These are phyloP conservation scores for Flaveria sonorensis DNA, from an alignment of 129 eudicot genomes.

Conservation along the genomic window DNA sequence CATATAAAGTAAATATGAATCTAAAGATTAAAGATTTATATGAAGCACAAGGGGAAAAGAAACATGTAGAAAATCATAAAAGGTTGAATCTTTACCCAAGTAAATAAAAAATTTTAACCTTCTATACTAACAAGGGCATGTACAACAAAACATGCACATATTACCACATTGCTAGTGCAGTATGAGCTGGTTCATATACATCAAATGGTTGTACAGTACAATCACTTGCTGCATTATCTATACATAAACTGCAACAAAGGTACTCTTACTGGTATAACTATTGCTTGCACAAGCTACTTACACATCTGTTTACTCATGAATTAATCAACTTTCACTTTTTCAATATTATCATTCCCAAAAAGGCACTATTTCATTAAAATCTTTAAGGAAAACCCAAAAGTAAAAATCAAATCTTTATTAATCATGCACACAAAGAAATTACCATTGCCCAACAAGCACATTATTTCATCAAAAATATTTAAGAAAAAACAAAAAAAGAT, in stretches of 20 bases:
- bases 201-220: constrained; percentile 23
- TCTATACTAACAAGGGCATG: background rate
- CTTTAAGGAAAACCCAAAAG: constrained; percentile 12
- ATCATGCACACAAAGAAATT: constrained; percentile 17
- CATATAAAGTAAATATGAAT: background rate
- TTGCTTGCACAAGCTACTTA: constrained; percentile 1
- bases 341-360: constrained; percentile 15
- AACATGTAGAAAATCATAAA: background rate
- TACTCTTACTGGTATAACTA: constrained; percentile 5
- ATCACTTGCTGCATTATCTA: constrained; percentile 8
- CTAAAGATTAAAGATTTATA: background rate
- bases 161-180: background rate
- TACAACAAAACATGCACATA: constrained; percentile 13
- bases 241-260: constrained; percentile 18
- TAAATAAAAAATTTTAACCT: constrained; percentile 8
- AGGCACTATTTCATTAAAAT: background rate
- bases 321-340: background rate
- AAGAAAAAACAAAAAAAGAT: background rate
- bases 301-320: background rate
- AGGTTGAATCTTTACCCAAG: background rate
- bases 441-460: background rate
- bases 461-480: background rate
- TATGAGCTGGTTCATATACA: constrained; percentile 8
- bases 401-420: constrained; percentile 18
- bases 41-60: constrained; percentile 7